phyloP scores from a whole-genome alignment of 1,284 basidiomycete genomes.

The Trametes versicolor region DNA sequence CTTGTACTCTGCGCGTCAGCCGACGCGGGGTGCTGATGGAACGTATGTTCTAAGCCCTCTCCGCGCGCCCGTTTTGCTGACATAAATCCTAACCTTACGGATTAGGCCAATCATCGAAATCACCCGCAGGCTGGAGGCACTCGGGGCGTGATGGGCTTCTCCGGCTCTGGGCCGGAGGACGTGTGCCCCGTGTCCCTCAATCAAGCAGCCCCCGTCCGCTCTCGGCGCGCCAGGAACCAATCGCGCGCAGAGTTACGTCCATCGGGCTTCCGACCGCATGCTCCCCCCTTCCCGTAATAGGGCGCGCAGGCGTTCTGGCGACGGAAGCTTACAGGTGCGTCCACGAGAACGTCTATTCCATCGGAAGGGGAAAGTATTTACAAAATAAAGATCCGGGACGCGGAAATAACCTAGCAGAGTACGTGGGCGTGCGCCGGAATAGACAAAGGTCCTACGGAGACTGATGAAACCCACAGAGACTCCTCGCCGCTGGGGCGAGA shows the following conservation, averaged over 20 bases:
- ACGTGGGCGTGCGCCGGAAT: constrained; percentile 26
- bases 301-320: constrained; percentile 23
- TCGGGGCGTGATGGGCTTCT: constrained; percentile 20
- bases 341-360: constrained; percentile 25
- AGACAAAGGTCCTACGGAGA: constrained; percentile 25
- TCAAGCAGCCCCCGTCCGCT: constrained; percentile 24
- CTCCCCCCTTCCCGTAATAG: constrained; percentile 24
- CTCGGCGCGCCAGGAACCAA: constrained; percentile 28
- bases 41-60: constrained; percentile 20
- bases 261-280: constrained; percentile 31
- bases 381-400: constrained; percentile 35
- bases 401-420: constrained; percentile 36
- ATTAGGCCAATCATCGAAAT: constrained; percentile 28
- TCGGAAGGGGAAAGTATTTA: constrained; percentile 30
- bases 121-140: constrained; percentile 6
- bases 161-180: constrained; percentile 21
- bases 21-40: constrained; percentile 34
- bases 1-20: constrained; percentile 29
- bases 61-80: constrained; percentile 35
- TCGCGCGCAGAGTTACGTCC: constrained; percentile 28
- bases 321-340: constrained; percentile 14
- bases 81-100: constrained; percentile 33
- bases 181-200: constrained; percentile 28
- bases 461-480: constrained; percentile 20
- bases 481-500: constrained; percentile 24